Base-by-base conservation (phyloP, 2,329 filamentous ascomycete genomes). In the Penicillium sp. region DNA sequence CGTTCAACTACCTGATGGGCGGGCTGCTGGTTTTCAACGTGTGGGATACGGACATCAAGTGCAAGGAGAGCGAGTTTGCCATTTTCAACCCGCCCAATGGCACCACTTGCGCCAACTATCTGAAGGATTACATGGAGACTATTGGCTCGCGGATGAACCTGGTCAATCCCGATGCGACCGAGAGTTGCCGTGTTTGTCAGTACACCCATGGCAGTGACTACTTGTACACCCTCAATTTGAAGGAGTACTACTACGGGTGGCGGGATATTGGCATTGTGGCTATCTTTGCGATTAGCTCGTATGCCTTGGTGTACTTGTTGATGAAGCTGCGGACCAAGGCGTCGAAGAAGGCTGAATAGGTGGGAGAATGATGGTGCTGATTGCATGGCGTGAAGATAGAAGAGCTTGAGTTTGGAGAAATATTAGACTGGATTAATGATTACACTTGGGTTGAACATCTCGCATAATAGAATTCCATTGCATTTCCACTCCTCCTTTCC, bases 171-270 rank as follows among this genome's bases (percentile, higher is more conserved):
- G 79, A 85, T 1, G 85, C 83, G 0, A 85, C 78, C 0, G 66
- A 72, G 1, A 77, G 72, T 0, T 90, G 88, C 70, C 74, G 73
- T 15, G 86, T 90, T 0, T 91, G 88, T 69, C 78, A 85, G 61
- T 90, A 85, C 69, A 75, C 74, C 1, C 73, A 68, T 12, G 87
- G 86, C 0, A 78, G 81, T 12, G 87, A 89, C 59, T 90, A 88
- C 60, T 72, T 90, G 0, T 66, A 74, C 7, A 83, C 78, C 0
- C 59, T 90, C 28, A 89, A 89, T 68, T 63, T 90, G 8, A 79
- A 79, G 2, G 81, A 85, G 2, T 85, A 88, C 64, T 84, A 81
- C 63, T 87, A 87, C 64, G 87, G 86, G 0, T 90, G 88, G 88
- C 80, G 88, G 41, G 82, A 90, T 70, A 83, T 84, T 0, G 88